Evolutionary conservation across 2,329 filamentous ascomycete species (phyloP).

Genomic region (Chalara sp.): DNA sequence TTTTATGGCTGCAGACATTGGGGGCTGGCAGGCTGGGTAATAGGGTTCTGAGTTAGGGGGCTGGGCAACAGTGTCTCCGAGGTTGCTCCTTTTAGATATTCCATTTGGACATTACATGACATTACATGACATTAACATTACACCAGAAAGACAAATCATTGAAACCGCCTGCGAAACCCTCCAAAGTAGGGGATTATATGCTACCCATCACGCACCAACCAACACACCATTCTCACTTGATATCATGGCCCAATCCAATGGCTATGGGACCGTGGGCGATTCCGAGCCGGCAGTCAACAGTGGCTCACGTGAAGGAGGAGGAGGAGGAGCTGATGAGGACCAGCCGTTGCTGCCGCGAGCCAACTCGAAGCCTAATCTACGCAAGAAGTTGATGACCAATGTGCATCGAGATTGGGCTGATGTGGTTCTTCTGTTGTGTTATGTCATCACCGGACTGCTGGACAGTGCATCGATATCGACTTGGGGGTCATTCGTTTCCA

Average conservation of each 20-base stretch:
- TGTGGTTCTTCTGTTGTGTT: constrained; percentile 62
- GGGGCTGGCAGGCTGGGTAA: too few species aligned
- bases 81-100: not conserved
- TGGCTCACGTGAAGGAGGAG: not conserved
- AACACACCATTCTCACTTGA: not conserved
- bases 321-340: constrained; percentile 22
- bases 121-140: not conserved
- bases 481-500: constrained; percentile 60
- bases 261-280: constrained; percentile 21
- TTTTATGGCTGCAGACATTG: too few species aligned
- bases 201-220: not conserved
- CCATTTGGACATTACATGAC: not conserved
- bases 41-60: not conserved
- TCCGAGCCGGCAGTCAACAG: not conserved
- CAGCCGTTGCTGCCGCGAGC: constrained; percentile 25
- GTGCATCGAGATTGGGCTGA: constrained; percentile 60
- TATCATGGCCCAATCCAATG: constrained; percentile 22
- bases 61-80: not conserved
- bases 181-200: not conserved
- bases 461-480: constrained; percentile 71
- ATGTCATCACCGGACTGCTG: constrained; percentile 69
- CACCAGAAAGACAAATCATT: not conserved
- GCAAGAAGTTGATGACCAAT: constrained; percentile 28
- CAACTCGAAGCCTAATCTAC: constrained; percentile 7
- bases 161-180: not conserved